phyloP scores from a whole-genome alignment of 192 early-diverging fungal genomes.

The Rhizoclosmatium sp. region DNA sequence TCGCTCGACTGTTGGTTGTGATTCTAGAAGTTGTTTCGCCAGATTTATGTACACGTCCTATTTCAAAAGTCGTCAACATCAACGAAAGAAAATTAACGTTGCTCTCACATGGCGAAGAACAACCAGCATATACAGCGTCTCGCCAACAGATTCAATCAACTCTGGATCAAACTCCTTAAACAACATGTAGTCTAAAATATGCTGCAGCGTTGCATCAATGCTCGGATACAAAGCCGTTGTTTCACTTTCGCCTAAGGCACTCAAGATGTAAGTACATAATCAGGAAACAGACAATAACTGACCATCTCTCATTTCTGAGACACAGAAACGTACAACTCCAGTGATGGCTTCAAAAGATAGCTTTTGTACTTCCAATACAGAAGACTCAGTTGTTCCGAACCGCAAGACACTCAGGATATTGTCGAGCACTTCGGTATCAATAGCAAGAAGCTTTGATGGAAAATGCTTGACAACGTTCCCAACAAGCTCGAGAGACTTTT shows the following conservation, averaged over 20 bases:
- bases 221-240: slow-evolving; percentile 23
- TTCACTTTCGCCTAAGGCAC: slow-evolving; percentile 29
- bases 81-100: slow-evolving; percentile 1
- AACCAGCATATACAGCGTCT: slow-evolving; percentile 65
- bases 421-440: slow-evolving; percentile 21
- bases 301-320: slow-evolving; percentile 21
- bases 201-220: slow-evolving; percentile 62
- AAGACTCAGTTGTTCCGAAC: slow-evolving; percentile 17
- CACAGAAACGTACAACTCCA: slow-evolving; percentile 14
- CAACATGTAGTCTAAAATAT: slow-evolving; percentile 62
- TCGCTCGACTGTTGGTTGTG: slow-evolving; percentile 52
- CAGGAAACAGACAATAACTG: slow-evolving; percentile 1
- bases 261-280: slow-evolving; percentile 26
- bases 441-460: slow-evolving; percentile 21
- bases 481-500: slow-evolving; percentile 30
- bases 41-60: slow-evolving; percentile 57
- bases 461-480: slow-evolving; percentile 24
- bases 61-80: background rate
- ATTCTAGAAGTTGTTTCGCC: slow-evolving; percentile 60
- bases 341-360: slow-evolving; percentile 58
- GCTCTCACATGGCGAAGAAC: slow-evolving; percentile 55
- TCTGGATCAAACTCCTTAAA: slow-evolving; percentile 71
- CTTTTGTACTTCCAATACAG: slow-evolving; percentile 54
- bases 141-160: slow-evolving; percentile 66
- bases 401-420: slow-evolving; percentile 25